Base-by-base conservation (phyloP, 257 asterid genomes). In the Nemophila menziesii region DNA sequence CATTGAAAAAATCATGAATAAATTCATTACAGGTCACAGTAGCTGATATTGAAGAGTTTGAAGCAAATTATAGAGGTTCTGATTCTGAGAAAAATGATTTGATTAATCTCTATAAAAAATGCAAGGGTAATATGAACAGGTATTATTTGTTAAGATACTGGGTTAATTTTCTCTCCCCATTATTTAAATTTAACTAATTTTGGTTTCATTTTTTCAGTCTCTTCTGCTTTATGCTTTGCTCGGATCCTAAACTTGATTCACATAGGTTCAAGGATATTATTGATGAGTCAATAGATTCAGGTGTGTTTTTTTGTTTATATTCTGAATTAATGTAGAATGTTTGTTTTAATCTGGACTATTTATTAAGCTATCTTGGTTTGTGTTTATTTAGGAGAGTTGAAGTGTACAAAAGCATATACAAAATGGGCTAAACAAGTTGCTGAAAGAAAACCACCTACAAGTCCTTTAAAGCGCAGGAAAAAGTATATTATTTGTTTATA, bases 221-320 rank as follows among this genome's bases (percentile, higher is more conserved):
- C 39, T 89, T 83, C 70, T 80, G 90, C 76, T 79, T 85, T 77
- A 78, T 89, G 97, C 57, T 80, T 47, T 89, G 97, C 79, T 89
- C 97, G 14, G 92, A 80, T 58, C 23, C 78, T 20, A 51, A 69
- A 68, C 67, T 89, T 48, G 97, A 89, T 68, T 83, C 97, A 36
- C 97, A 89, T 52, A 89, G 97, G 62, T 89, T 75, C 80, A 89
- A 78, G 73, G 92, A 83, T 72, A 59, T 73, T 41, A 69, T 89
- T 54, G 95, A 89, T 16, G 92, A 73, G 66, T 89, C 92, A 36
- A 64, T 84, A 48, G 67, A 75, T 54, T 70, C 69, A 48, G 97
- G 97, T 83, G 46, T 33, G 51, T 2, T 47, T 55, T 40, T 57
- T 20, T 48, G 23, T 33, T 15, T 16, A 12, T 40, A 27, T 19